These are phyloP conservation scores for Calonectria pteridis DNA, from an alignment of 2,329 filamentous ascomycete species.

Conservation along the genomic window DNA sequence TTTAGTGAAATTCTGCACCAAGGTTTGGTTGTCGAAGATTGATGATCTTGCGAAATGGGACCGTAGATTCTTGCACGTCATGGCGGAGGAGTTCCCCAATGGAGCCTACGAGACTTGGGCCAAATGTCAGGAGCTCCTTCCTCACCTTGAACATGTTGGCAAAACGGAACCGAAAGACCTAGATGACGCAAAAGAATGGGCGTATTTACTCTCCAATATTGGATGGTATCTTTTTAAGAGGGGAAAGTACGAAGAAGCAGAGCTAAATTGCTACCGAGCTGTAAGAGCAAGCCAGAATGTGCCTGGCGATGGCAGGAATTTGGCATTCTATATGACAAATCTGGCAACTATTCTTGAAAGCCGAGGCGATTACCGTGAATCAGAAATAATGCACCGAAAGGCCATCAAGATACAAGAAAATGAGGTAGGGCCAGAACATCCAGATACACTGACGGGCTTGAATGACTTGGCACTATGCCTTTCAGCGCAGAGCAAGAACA, in stretches of 20 bases:
- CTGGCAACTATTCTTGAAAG: background rate
- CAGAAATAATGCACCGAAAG: slow-evolving; percentile 13
- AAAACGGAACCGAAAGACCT: background rate
- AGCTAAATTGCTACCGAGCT: background rate
- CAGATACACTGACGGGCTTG: background rate
- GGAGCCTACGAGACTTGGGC: background rate
- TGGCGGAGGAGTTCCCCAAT: background rate
- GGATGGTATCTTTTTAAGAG: background rate
- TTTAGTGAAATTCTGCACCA: background rate
- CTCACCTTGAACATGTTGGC: background rate
- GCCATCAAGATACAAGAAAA: background rate
- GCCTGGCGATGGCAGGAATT: too few relatives aligned
- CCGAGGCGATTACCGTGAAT: slow-evolving; percentile 22
- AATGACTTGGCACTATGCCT: background rate
- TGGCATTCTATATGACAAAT: rapidly evolving
- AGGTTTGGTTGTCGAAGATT: background rate
- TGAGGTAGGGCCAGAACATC: background rate
- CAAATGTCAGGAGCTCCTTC: background rate
- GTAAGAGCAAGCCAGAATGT: background rate
- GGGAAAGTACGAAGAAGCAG: slow-evolving; percentile 34
- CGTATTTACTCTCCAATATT: rapidly evolving
- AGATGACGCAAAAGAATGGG: background rate
- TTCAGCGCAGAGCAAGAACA: slow-evolving; percentile 4
- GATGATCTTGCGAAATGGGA: background rate
- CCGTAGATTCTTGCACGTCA: background rate